Base-by-base conservation (phyloP, 352 stramenopile genomes). In the Globisporangium cystogenes region DNA sequence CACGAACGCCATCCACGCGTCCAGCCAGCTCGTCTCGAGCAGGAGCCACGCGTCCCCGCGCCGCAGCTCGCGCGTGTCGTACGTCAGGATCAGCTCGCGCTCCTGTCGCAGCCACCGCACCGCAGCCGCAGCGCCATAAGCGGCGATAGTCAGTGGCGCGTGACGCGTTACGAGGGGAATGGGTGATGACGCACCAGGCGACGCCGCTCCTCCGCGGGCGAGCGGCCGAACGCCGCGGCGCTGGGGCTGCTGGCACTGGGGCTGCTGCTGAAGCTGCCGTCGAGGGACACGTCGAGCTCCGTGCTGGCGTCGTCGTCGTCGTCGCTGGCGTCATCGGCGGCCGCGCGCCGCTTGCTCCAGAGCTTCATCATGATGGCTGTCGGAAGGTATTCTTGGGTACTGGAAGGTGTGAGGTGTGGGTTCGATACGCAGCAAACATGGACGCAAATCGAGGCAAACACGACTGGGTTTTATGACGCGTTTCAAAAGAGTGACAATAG, bases 1-100 rank as follows among this genome's bases (percentile, higher is more conserved):
- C 18, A 90, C 73, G 67, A 84, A 93, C 33, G 65, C 67, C 79
- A 90, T 89, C 82, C 82, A 93, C 33, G 73, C 72, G 56, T 90
- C 77, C 27, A 93, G 67, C 82, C 82, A 93, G 53, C 62, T 66
- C 24, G 77, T 87, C 57, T 90, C 82, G 20, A 93, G 65, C 27
- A 93, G 62, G 64, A 86, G 88, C 77, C 77, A 93, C 33, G 82
- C 82, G 26, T 93, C 79, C 20, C 83, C 73, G 33, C 74, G 69
- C 41, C 74, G 68, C 39, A 93, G 65, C 42, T 87, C 68, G 2
- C 66, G 70, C 26, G 79, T 82, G 57, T 93, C 82, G 47, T 82
- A 83, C 44, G 67, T 55, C 48, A 93, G 59, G 26, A 93, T 69
- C 29, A 90, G 53, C 27, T 89, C 82, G 4, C 79, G 73, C 51